Base-by-base conservation (phyloP, 2,329 filamentous ascomycete genomes). In the Aspergillus pseudonomiae region DNA sequence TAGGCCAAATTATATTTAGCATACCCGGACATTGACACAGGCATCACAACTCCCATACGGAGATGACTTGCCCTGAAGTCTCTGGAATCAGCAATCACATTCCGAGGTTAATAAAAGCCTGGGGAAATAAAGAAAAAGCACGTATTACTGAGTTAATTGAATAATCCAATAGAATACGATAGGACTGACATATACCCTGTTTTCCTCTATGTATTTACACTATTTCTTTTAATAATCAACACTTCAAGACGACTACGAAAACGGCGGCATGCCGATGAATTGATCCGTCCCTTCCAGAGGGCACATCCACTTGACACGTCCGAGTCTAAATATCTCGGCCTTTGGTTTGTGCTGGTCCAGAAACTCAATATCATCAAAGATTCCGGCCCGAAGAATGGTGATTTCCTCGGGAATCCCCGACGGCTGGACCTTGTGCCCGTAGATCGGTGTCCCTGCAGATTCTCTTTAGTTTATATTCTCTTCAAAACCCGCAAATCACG, bases 341-440 rank as follows among this genome's bases (percentile, higher is more conserved):
- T 67, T 56, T 1, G 77, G 77, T 58, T 71, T 75, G 12, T 56
- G 60, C 53, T 69, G 57, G 65, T 75, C 69, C 64, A 79, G 54
- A 36, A 74, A 32, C 7, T 57, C 34, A 1, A 58, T 45, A 43
- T 79, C 72, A 67, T 79, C 76, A 21, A 79, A 67, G 5, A 79
- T 73, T 9, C 76, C 78, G 1, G 75, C 77, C 60, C 77, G 74
- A 52, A 79, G 54, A 54, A 79, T 63, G 6, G 62, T 70, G 14
- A 68, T 68, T 21, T 70, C 72, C 4, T 63, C 65, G 10, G 57
- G 34, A 16, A 41, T 58, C 61, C 74, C 75, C 26, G 62, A 61
- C 16, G 64, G 7, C 1, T 69, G 70, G 16, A 69, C 62, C 58
- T 58, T 77, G 16, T 19, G 52, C 43, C 74, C 73, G 69, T 57